Evolutionary conservation across 441 rosid genomes (phyloP).

Genomic region (Viola pubescens): DNA sequence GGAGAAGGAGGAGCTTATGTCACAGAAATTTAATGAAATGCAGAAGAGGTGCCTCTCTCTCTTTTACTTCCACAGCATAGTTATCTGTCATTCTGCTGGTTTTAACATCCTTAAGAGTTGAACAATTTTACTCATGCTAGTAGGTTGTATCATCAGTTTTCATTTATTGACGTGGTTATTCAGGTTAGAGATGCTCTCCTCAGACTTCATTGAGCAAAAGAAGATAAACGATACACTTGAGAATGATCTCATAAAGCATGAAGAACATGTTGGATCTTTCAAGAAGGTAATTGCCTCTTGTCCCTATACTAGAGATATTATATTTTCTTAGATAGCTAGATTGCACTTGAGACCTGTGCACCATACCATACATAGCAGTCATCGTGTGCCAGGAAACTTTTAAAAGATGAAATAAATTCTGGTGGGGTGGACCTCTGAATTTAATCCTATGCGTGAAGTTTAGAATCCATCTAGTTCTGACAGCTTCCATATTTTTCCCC

Average conservation of each 20-base stretch:
- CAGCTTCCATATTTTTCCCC: neutral
- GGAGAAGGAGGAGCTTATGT: constrained; percentile 75
- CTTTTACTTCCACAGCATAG: too few relatives aligned
- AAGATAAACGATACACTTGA: constrained; percentile 48
- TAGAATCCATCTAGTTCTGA: constrained; percentile 1
- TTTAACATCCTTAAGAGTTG: neutral
- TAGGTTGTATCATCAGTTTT: constrained; percentile 2
- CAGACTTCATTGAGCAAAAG: constrained; percentile 57
- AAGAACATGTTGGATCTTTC: constrained; percentile 46
- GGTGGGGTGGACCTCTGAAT: neutral
- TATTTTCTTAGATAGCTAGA: neutral
- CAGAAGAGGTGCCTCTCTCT: constrained; percentile 45
- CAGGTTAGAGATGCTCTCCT: constrained; percentile 73
- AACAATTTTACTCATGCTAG: neutral
- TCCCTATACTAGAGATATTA: too few relatives aligned
- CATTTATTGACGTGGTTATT: constrained; percentile 7
- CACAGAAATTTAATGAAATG: constrained; percentile 46
- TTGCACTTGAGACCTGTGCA: neutral
- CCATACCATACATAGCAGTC: neutral
- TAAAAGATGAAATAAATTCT: constrained; percentile 2
- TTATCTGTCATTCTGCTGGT: too few relatives aligned
- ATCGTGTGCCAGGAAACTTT: neutral
- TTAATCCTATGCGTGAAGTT: neutral
- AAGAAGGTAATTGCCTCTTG: constrained; percentile 39
- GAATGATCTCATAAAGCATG: constrained; percentile 48